Conservation (phyloP, 176 grass and related monocot species). For the Puccinellia tenuiflora region DNA sequence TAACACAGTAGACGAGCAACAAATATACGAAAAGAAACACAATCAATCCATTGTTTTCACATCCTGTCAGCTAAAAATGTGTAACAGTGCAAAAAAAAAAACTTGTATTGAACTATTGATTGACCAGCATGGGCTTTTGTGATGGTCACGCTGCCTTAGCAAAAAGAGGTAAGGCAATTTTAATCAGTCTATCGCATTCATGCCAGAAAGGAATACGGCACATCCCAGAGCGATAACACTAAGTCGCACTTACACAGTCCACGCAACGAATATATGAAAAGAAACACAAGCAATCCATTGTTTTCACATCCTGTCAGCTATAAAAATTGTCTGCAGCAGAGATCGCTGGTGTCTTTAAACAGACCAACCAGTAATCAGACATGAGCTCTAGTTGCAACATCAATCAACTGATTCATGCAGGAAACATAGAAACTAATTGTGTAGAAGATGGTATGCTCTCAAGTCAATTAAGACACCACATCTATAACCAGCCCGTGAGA, state of each 20-base stretch:
- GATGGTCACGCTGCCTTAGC: background rate
- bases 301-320: background rate
- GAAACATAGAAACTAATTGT: background rate
- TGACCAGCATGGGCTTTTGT: background rate
- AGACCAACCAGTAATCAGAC: background rate
- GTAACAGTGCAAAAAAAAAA: background rate
- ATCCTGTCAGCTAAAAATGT: too few relatives aligned
- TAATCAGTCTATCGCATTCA: background rate
- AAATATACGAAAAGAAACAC: too few relatives aligned
- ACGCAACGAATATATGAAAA: background rate
- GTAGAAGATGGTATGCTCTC: background rate
- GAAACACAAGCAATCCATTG: background rate
- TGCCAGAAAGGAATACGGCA: background rate
- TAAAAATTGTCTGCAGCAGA: background rate
- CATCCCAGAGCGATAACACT: background rate
- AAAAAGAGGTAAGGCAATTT: background rate
- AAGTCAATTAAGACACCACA: background rate
- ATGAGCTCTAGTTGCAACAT: background rate
- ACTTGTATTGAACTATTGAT: too few relatives aligned
- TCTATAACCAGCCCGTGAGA: background rate
- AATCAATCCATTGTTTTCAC: too few relatives aligned
- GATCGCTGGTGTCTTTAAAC: background rate
- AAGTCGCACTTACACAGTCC: background rate
- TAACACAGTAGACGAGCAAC: too few relatives aligned
- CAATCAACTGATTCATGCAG: background rate